These are phyloP conservation scores for Cryptococcus hybrid DNA, from an alignment of 1,284 basidiomycete genomes.

Conservation along the genomic window DNA sequence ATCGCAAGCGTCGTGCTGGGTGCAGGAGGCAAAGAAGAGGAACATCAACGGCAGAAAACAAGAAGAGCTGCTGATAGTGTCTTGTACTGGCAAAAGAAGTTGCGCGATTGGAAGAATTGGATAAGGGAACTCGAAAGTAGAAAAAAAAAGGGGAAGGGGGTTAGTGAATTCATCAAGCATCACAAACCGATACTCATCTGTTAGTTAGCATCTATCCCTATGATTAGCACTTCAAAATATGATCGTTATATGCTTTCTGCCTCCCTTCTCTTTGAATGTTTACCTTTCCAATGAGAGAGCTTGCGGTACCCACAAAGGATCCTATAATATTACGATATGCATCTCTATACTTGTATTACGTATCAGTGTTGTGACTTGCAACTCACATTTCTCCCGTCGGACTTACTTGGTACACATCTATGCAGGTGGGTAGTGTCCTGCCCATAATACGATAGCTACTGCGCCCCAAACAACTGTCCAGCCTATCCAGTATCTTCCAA, in stretches of 20 bases:
- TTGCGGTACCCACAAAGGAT: no score
- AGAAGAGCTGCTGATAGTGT: conserved; percentile 35
- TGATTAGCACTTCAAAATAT: no score
- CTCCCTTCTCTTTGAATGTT: no score
- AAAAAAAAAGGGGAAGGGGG: not conserved
- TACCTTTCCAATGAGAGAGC: no score
- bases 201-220: no score
- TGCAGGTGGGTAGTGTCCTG: conserved; percentile 84
- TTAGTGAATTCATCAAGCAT: no score
- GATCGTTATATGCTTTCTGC: no score
- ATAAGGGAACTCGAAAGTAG: not conserved
- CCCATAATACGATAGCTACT: conserved; percentile 75
- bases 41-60: conserved; percentile 26
- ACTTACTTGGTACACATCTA: conserved; percentile 38
- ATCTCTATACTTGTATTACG: no score
- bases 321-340: no score
- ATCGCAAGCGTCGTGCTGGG: conserved; percentile 24
- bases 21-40: conserved; percentile 29
- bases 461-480: conserved; percentile 78
- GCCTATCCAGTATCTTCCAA: conserved; percentile 43
- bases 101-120: conserved; percentile 19
- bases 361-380: no score
- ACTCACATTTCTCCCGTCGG: no score
- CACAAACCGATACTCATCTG: no score
- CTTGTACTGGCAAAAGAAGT: conserved; percentile 41